A percentile compares a stretch with the other conserved stretches of the same genome.
Conservation (phyloP, 1,139 yeast genomes). For the Debaryomyces singareniensis region DNA sequence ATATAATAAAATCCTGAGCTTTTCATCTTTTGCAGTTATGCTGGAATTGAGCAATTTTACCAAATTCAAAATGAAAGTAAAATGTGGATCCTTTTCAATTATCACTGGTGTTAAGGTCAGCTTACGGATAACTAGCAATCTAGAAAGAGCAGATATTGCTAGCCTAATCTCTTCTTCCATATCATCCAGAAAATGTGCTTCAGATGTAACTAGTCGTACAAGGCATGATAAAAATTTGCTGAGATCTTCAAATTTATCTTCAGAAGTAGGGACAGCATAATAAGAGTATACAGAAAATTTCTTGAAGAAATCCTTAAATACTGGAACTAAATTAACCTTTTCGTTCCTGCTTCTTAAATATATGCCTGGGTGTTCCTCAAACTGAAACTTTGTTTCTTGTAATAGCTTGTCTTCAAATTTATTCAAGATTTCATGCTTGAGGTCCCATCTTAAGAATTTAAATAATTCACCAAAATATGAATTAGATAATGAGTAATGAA, state of each 20-base stretch:
- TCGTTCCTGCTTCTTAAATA: conserved; percentile 5
- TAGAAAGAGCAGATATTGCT: conserved; percentile 38
- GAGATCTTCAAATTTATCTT: conserved; percentile 14
- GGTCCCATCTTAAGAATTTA: conserved; percentile 23
- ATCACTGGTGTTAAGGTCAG: conserved; percentile 27
- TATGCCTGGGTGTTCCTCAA: conserved; percentile 4
- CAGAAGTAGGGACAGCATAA: conserved; percentile 16
- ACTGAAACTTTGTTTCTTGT: conserved; percentile 10
- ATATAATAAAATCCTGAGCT: conserved; percentile 52
- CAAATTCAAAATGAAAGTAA: conserved; percentile 38
- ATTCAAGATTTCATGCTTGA: conserved; percentile 21
- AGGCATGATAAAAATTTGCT: conserved; percentile 15
- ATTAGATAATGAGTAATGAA: conserved; percentile 26
- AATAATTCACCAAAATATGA: conserved; percentile 40
- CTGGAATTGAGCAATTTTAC: conserved; percentile 39
- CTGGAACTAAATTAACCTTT: conserved; percentile 17
- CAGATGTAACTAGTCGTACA: conserved; percentile 10
- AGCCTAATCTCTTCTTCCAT: conserved; percentile 10
- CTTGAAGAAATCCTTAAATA: conserved; percentile 32
- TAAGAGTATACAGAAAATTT: conserved; percentile 29
- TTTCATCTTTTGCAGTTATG: conserved; percentile 36
- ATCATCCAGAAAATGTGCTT: conserved; percentile 4
- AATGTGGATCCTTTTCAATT: conserved; percentile 25
- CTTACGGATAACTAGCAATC: conserved; percentile 58
- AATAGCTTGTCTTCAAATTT: conserved; percentile 25